Evolutionary conservation across 805 yeast species (phyloP).

Genomic region (Lipomyces japonicus): DNA sequence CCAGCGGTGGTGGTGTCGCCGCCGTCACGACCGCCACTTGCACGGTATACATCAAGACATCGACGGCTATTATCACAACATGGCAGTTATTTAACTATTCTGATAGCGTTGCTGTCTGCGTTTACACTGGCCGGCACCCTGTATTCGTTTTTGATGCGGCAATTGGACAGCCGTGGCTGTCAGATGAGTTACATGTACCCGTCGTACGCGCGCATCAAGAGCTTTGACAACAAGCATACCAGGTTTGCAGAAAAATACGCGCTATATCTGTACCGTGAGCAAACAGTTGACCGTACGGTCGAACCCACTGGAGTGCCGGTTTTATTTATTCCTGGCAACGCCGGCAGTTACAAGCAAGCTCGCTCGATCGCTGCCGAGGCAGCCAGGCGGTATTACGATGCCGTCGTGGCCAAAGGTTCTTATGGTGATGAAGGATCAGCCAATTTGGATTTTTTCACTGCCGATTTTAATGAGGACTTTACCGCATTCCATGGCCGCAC

Average conservation of each 20-base stretch:
- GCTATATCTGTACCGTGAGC: slow-evolving; percentile 83
- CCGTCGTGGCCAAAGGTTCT: slow-evolving; percentile 30
- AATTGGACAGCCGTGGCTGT: slow-evolving; percentile 44
- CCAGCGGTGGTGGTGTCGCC: background rate
- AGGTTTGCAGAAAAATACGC: slow-evolving; percentile 75
- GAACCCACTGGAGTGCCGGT: slow-evolving; percentile 80
- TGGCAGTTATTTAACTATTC: slow-evolving; percentile 11
- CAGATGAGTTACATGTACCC: slow-evolving; percentile 76
- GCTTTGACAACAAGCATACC: slow-evolving; percentile 68
- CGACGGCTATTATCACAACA: slow-evolving; percentile 2
- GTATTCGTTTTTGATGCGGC: slow-evolving; percentile 16
- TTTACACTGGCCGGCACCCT: slow-evolving; percentile 7
- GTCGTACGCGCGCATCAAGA: slow-evolving; percentile 68
- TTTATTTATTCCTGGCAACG: slow-evolving; percentile 93
- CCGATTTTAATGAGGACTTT: slow-evolving; percentile 92
- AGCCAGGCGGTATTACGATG: slow-evolving; percentile 51
- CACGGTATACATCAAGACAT: background rate
- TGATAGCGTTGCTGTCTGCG: slow-evolving; percentile 9
- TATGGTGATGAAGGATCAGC: slow-evolving; percentile 35
- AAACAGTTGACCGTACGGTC: slow-evolving; percentile 40
- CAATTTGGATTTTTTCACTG: slow-evolving; percentile 79
- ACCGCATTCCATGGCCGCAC: slow-evolving; percentile 96
- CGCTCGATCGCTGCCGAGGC: slow-evolving; percentile 87
- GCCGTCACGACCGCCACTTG: no score
- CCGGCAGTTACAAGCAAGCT: slow-evolving; percentile 88